Evolutionary conservation across 2,329 filamentous ascomycete species (phyloP), one percentile per base, ranked within the genome.

Genomic region (Fusarium sp.): DNA sequence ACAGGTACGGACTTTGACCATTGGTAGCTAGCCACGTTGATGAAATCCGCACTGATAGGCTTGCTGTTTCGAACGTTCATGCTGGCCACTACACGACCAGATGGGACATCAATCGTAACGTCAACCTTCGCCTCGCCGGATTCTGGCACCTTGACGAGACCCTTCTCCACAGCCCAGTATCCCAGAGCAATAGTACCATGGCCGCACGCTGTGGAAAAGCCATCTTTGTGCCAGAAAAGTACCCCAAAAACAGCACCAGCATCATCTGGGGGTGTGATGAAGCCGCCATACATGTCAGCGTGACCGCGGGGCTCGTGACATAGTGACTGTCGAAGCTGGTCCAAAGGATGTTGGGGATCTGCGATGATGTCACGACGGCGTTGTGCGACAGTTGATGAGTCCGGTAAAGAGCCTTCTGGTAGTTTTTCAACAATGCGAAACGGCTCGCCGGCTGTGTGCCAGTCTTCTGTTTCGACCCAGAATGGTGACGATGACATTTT

Each of bases 191-290:
- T 76, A 1, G 74, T 75, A 1, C 73, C 74, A 9, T 76, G 74
- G 2, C 73, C 74, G 6, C 74, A 75, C 1, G 74, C 74, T 0
- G 74, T 75, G 1, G 74, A 76, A 50, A 75, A 75, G 8, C 74
- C 74, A 36, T 76, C 73, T 13, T 74, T 76, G 20, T 76, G 74
- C 74, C 74, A 76, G 42, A 76, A 76, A 1, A 76, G 18, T 2
- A 76, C 74, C 5, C 74, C 73, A 24, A 74, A 75, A 5, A 63
- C 50, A 18, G 74, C 74, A 1, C 65, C 68, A 1, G 43, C 4
- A 39, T 76, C 70, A 39, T 76, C 51, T 0, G 74, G 65, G 0
- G 70, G 66, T 0, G 61, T 74, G 10, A 76, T 73, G 6, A 76
- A 76, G 7, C 68, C 65, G 2, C 74, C 73, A 3, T 76, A 76